Percentiles rank a stretch among this genome's conserved stretches.
Conservation (phyloP, 2,329 filamentous ascomycete species). For the Triangularia verruculosa region DNA sequence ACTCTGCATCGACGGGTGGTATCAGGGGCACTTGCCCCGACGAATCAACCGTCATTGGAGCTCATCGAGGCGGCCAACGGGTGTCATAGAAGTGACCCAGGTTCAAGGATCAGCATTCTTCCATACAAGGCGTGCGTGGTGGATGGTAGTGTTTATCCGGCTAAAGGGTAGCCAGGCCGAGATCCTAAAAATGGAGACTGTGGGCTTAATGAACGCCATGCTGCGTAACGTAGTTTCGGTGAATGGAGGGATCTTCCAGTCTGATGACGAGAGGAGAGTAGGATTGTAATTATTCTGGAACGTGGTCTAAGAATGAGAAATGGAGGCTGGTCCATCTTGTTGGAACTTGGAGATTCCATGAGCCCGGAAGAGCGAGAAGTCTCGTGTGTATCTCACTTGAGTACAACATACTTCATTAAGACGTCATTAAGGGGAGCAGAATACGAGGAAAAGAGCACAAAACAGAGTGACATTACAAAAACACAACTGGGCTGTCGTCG, state of each 20-base stretch:
- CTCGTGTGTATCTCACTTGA: background rate
- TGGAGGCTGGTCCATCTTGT: background rate
- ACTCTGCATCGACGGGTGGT: conserved; percentile 9
- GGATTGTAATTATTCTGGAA: background rate
- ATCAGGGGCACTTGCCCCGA: conserved; percentile 12
- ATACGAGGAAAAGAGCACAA: too few species aligned
- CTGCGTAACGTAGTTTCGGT: conserved; percentile 7
- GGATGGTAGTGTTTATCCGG: conserved; percentile 24
- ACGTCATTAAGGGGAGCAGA: too few species aligned
- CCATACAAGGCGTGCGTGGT: conserved; percentile 28
- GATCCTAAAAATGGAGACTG: conserved; percentile 26
- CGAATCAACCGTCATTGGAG: conserved; percentile 19
- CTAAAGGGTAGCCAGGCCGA: conserved; percentile 20
- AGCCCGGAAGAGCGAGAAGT: background rate
- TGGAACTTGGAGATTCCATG: background rate
- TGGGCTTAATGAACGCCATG: background rate
- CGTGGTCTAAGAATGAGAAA: conserved; percentile 3
- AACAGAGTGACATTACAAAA: background rate
- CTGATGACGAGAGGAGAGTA: background rate
- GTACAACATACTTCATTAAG: too few species aligned
- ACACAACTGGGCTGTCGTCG: background rate
- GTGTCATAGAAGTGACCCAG: conserved; percentile 11
- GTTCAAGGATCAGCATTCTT: conserved; percentile 30
- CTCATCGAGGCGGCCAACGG: background rate
- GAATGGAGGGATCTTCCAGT: background rate